phyloP scores from a whole-genome alignment of 768 basidiomycete genomes.

The Myochromella boudieri region DNA sequence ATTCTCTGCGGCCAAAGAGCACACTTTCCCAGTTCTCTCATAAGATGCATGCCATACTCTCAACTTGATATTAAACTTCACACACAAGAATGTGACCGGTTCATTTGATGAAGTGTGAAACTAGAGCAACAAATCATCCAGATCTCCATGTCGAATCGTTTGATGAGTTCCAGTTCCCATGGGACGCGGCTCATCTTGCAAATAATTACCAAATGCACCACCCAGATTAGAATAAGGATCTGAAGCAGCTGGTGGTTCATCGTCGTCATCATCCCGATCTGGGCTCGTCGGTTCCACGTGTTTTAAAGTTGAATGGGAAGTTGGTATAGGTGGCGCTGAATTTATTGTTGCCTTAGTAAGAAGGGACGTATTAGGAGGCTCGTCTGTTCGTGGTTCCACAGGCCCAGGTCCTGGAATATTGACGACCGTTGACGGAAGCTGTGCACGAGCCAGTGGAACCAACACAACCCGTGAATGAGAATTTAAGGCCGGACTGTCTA shows the following conservation, averaged over 20 bases:
- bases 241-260: constrained; percentile 31
- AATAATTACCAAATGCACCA: constrained; percentile 72
- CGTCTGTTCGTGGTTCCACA: constrained; percentile 40
- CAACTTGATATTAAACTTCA: constrained; percentile 16
- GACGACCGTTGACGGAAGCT: constrained; percentile 45
- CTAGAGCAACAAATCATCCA: constrained; percentile 71
- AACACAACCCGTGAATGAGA: constrained; percentile 72
- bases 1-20: constrained; percentile 68
- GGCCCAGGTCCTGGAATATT: constrained; percentile 66
- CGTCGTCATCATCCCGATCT: constrained; percentile 37
- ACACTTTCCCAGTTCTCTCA: constrained; percentile 25
- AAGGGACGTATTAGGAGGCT: constrained; percentile 20
- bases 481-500: constrained; percentile 90
- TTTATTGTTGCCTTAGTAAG: constrained; percentile 28
- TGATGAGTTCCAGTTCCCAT: constrained; percentile 42
- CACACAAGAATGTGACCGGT: neutral
- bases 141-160: constrained; percentile 40
- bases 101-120: constrained; percentile 1
- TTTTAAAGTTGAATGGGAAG: constrained; percentile 18
- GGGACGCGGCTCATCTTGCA: constrained; percentile 72
- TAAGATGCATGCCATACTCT: constrained; percentile 24
- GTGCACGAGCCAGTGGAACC: constrained; percentile 55
- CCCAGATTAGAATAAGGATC: constrained; percentile 88
- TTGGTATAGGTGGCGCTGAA: constrained; percentile 32
- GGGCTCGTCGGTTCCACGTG: constrained; percentile 24